Base-by-base conservation (phyloP, 169 alveolate genomes). In the Perkinsus marinus region DNA sequence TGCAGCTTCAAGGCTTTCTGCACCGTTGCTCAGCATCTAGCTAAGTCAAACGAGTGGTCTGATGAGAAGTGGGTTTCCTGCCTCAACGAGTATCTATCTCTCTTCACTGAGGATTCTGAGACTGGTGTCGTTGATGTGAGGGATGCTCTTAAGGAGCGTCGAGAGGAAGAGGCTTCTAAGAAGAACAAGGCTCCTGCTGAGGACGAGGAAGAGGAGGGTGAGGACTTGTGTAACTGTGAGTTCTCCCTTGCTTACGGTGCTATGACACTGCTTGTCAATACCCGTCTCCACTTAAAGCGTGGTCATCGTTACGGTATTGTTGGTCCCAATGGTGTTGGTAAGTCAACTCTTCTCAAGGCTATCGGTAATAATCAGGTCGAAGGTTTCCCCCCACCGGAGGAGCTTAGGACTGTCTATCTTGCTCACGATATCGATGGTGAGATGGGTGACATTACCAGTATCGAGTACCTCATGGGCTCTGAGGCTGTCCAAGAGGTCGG, bases 161-260 rank as follows among this genome's bases (percentile, higher is more conserved):
- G 79, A 13, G 79, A 57, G 79, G 79, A 57, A 26, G 94, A 92
- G 92, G 91, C 46, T 47, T 57, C 91, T 34, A 79, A 91, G 38
- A 91, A 91, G 46, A 89, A 92, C 92, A 89, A 91, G 93, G 94
- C 92, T 89, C 19, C 69, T 68, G 94, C 93, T 0, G 92, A 91
- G 37, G 92, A 46, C 39, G 89, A 91, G 68, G 92, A 90, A 90
- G 90, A 91, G 47, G 94, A 92, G 93, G 93, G 91, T 68, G 92
- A 89, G 43, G 94, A 92, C 79, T 93, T 92, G 39, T 92, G 91
- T 91, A 92, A 92, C 92, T 92, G 94, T 0, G 90, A 90, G 46
- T 92, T 92, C 94, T 92, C 94, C 47, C 90, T 92, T 68, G 94
- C 94, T 43, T 92, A 92, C 92, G 94, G 94, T 39, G 91, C 94